Base-by-base conservation (phyloP, 345 rosid species). In the Arabidopsis arenosa region DNA sequence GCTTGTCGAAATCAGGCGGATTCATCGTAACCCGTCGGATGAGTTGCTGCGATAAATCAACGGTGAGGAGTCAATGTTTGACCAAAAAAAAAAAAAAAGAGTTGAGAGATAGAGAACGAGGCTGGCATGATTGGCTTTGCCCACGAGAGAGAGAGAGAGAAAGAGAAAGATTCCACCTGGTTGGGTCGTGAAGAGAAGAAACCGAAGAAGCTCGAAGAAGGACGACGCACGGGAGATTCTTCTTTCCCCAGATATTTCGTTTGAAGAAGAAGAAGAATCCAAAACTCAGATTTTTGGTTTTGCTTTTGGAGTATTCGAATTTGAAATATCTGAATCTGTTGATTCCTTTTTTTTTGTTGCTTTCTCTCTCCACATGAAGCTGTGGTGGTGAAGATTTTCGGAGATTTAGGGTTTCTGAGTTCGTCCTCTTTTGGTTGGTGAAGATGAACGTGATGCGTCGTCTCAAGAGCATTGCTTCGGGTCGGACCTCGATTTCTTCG, bases 401-500 rank as follows among this genome's bases (percentile, higher is more conserved):
- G 28, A 26, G 40, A 70, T 57, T 76, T 67, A 67, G 78, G 81
- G 70, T 73, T 78, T 78, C 83, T 86, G 14, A 56, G n/a, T 37
- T 56, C 3, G 2, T 68, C 18, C 12, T 48, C 9, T 66, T 47
- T 56, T 40, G 14, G 75, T 35, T 53, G 10, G 52, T 8, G 60
- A 84, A 75, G 74, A 95, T 93, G 98, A 89, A 89, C 84, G 91
- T 95, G 81, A 87, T 95, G 97, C 99, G 98, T 62, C 89, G 99
- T 53, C 90, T 95, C 76, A 95, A 93, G 87, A 93, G 97, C 97
- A 88, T 93, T 85, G 98, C 99, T 68, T 95, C 99, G 12, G 99
- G 96, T 64, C 98, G 98, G 13, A 79, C 96, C 74, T 95, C 99
- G 14, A 69, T 89, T 59, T 95, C 99, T 26, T 92, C 99, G 32